Conservation (phyloP, 805 yeast genomes). For the Ogataea philodendri region DNA sequence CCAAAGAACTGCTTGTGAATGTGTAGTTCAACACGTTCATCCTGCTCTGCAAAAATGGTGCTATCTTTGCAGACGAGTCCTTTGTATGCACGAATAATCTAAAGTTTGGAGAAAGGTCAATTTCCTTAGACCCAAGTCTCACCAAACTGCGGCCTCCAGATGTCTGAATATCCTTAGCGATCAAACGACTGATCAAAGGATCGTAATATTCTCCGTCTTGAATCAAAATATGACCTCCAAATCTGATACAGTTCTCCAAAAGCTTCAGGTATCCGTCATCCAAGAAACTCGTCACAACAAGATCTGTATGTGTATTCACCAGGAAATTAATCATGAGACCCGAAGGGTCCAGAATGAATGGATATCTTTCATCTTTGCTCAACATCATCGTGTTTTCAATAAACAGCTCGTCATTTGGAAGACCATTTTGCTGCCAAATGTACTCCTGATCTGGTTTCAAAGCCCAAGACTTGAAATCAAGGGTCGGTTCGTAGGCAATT, state of each 20-base stretch:
- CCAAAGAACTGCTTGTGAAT: slow-evolving; percentile 64
- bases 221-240: slow-evolving; percentile 73
- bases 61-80: slow-evolving; percentile 46
- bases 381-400: slow-evolving; percentile 64
- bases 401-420: slow-evolving; percentile 57
- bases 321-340: slow-evolving; percentile 45
- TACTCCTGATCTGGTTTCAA: slow-evolving; percentile 40
- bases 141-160: slow-evolving; percentile 72
- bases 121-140: slow-evolving; percentile 55
- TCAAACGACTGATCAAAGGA: slow-evolving; percentile 63
- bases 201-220: slow-evolving; percentile 81
- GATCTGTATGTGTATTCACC: slow-evolving; percentile 34
- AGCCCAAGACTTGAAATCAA: slow-evolving; percentile 38
- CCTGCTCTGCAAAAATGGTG: slow-evolving; percentile 60
- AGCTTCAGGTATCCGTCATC: slow-evolving; percentile 64
- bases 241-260: slow-evolving; percentile 76
- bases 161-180: slow-evolving; percentile 56
- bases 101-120: slow-evolving; percentile 70
- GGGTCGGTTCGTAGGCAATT: slow-evolving; percentile 40
- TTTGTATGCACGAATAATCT: slow-evolving; percentile 57
- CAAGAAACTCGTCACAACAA: slow-evolving; percentile 65
- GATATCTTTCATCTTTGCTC: slow-evolving; percentile 33
- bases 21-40: slow-evolving; percentile 68
- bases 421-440: slow-evolving; percentile 52
- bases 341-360: slow-evolving; percentile 75